phyloP scores from a whole-genome alignment of 2,329 filamentous ascomycete species.

The Pseudogymnoascus sp. region DNA sequence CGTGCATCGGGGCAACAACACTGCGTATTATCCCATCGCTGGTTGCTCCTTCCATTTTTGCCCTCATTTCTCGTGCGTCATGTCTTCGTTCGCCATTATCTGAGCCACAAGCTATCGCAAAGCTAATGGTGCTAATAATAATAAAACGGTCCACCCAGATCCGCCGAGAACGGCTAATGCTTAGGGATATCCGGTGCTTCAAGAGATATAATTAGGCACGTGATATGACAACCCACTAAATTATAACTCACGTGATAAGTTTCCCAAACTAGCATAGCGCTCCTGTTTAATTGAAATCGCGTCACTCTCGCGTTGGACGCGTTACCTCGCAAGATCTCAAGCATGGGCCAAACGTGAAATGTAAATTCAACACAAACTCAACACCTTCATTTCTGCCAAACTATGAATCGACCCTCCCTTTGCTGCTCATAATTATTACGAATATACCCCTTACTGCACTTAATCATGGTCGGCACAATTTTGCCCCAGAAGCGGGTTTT shows the following conservation, averaged over 20 bases:
- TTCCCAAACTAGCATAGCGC: not conserved
- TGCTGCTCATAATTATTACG: not conserved
- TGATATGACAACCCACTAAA: too few species aligned
- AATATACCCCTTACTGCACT: not conserved
- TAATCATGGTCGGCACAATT: conserved; percentile 30
- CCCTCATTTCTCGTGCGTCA: not conserved
- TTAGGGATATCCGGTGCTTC: too few species aligned
- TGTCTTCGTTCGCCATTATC: too few species aligned
- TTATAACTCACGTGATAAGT: too few species aligned
- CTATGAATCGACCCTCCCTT: not conserved
- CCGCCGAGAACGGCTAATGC: too few species aligned
- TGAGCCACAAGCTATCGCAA: too few species aligned
- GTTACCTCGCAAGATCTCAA: not conserved
- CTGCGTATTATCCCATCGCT: not conserved
- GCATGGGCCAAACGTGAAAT: not conserved
- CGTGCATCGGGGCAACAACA: not conserved
- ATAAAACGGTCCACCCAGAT: not conserved
- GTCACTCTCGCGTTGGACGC: conserved; percentile 7
- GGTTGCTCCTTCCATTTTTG: not conserved
- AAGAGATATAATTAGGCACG: too few species aligned
- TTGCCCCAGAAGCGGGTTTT: conserved; percentile 66
- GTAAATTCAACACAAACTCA: not conserved
- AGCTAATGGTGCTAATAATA: not conserved
- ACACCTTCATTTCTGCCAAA: not conserved
- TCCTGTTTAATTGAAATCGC: conserved; percentile 4